Evolutionary conservation across 1,284 basidiomycete genomes (phyloP).

Genomic region (Fomes fomentarius): DNA sequence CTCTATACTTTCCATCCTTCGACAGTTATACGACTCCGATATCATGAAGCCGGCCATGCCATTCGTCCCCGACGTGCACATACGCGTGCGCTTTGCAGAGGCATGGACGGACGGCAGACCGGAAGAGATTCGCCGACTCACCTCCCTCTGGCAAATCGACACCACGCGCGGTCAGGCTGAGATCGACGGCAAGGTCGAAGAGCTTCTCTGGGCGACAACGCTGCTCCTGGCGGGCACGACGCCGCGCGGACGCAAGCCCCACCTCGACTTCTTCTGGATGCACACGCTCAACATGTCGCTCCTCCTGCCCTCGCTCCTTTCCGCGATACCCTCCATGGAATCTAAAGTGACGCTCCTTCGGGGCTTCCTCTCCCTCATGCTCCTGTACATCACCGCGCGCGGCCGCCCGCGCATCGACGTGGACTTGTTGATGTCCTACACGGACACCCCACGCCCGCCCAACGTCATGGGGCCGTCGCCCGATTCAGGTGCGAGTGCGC

Average conservation of each 20-base stretch:
- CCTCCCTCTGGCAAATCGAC: constrained; percentile 51
- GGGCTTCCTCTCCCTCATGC: constrained; percentile 46
- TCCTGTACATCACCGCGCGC: constrained; percentile 51
- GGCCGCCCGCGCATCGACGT: constrained; percentile 64
- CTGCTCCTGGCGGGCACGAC: constrained; percentile 59
- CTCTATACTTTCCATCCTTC: constrained; percentile 53
- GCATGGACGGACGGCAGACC: constrained; percentile 43
- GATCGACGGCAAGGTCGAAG: constrained; percentile 51
- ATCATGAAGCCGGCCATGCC: constrained; percentile 54
- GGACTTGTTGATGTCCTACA: constrained; percentile 57
- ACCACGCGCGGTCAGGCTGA: constrained; percentile 40
- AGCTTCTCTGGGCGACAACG: constrained; percentile 54
- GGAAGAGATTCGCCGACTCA: constrained; percentile 51
- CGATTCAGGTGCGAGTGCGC: constrained; percentile 20
- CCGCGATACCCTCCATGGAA: constrained; percentile 37
- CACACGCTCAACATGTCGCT: constrained; percentile 66
- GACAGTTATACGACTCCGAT: constrained; percentile 56
- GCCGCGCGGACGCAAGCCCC: constrained; percentile 48
- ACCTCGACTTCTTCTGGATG: constrained; percentile 77
- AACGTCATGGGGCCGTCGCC: constrained; percentile 1
- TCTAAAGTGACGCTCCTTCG: constrained; percentile 52
- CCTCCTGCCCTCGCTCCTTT: constrained; percentile 58
- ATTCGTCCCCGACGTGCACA: constrained; percentile 49
- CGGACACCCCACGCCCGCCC: constrained; percentile 44
- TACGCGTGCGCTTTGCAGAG: constrained; percentile 39